Base-by-base conservation (phyloP, 495 filamentous ascomycete species). In the Darksidea phi region DNA sequence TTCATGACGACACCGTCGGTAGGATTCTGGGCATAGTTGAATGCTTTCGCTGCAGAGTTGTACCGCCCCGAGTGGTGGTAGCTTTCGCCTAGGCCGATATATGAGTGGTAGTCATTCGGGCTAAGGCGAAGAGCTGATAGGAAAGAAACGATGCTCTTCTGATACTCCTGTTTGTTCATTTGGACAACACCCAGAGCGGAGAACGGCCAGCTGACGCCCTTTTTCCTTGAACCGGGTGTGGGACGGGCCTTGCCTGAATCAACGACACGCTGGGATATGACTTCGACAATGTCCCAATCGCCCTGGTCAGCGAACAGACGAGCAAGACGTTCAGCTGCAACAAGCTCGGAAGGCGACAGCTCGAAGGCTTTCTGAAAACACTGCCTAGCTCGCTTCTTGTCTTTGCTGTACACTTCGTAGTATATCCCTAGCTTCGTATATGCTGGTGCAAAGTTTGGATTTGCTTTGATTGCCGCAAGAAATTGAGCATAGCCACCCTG, bases 331-430 rank as follows among this genome's bases (percentile, higher is more conserved):
- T 97, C 89, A 2, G 94, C 94, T 46, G 94, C 90, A 67, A 87
- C 80, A 1, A 95, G 83, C 70, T 99, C 95, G 0, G 89, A 84
- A 0, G 91, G 73, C 0, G 95, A 99, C 10, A 97, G 77, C 71
- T 99, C 94, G 48, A 99, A 93, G 0, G 94, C 94, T 71, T 96
- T 97, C 67, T 97, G 90, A 68, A 97, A 99, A 71, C 94, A 97
- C 66, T 86, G 86, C 12, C 89, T 82, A 20, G 91, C 90, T 66
- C 94, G 79, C 62, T 83, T 85, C 72, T 85, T 89, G 74, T 97
- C 93, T 61, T 84, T 88, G 57, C 83, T 86, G 64, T 97, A 96
- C 63, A 97, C 95, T 11, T 86, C 86, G 69, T 95, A 99, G 75
- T 86, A 99, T n/a, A 93, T 76, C n/a, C 94, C 94, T 10, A 99